Evolutionary conservation across 306 rosid species (phyloP), one percentile per base, ranked within the genome.

Genomic region (Vigna trinervia): DNA sequence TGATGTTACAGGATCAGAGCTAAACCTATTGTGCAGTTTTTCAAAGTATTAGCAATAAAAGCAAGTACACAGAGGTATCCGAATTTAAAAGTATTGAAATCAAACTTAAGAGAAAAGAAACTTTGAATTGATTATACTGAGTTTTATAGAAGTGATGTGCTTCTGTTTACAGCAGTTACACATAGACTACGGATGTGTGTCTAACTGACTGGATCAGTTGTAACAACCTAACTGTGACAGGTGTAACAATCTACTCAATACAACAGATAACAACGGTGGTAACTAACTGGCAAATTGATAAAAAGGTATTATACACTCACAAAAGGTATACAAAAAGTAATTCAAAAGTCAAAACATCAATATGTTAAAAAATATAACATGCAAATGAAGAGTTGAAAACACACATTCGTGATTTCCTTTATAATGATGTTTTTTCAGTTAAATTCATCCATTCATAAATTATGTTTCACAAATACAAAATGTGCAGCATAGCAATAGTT

Each of bases 1-100:
- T 59, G 90, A 87, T 75, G 99, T 95, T 86, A 80, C 85, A 63
- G 81, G 84, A 82, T 85, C 88, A 78, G 86, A 81, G 85, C 89
- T 86, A 88, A 91, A 93, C 88, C 98, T 93, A 75, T 54, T 81
- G 64, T 58, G 84, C 77, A 78, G 82, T 78, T 62, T 30, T 75
- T 64, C 63, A 80, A n/a, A 32, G 66, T 48, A 83, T 84, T 76
- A 87, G 85, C 84, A 82, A 75, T 48, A 61, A 50, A 61, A 79
- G 78, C 50, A 81, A 67, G 78, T 12, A 79, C 22, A 77, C 69
- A 78, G 81, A 15, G 46, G 45, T 63, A 60, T 62, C 76, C 28
- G 47, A 52, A 77, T 64, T 74, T 41, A 85, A 15, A 69, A 30
- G 64, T 70, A 69, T 6, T 4, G 56, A 51, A 62, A 41, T 2